Evolutionary conservation across 345 rosid genomes (phyloP).

Genomic region (Kernera saxatilis): DNA sequence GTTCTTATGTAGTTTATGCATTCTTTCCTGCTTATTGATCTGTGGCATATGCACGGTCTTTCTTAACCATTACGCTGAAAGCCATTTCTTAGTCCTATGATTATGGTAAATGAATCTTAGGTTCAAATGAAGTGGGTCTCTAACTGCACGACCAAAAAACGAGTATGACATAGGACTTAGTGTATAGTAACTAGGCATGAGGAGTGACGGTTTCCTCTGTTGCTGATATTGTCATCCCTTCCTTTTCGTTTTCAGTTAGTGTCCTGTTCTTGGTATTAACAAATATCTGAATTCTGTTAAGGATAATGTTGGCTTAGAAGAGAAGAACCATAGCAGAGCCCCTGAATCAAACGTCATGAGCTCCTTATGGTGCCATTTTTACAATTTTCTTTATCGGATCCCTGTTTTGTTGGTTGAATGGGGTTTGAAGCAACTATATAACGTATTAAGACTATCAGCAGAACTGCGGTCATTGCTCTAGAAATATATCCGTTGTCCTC

Average conservation of each 20-base stretch:
- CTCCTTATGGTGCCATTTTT: slow-evolving; percentile 9
- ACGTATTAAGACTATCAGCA: not conserved
- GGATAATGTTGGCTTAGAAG: not conserved
- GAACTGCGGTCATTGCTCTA: not conserved
- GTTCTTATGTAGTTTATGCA: slow-evolving; percentile 6
- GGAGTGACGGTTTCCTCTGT: not conserved
- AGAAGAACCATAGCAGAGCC: not conserved
- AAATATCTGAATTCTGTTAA: slow-evolving; percentile 1
- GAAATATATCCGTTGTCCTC: slow-evolving; percentile 54
- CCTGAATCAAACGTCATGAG: not conserved
- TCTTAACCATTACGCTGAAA: not conserved
- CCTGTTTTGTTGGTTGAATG: slow-evolving; percentile 9
- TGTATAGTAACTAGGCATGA: not conserved
- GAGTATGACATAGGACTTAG: not conserved
- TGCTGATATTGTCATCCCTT: not conserved
- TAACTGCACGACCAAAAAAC: not conserved
- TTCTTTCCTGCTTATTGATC: not conserved
- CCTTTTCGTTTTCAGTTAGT: not conserved
- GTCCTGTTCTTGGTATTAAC: not conserved
- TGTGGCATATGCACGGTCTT: slow-evolving; percentile 7
- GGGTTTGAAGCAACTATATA: not conserved
- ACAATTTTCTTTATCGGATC: not conserved
- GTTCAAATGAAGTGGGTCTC: not conserved
- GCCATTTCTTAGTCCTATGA: not conserved
- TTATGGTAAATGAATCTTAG: not conserved